Evolutionary conservation across 306 rosid species (phyloP).

Genomic region (Vigna reflexopilosa): DNA sequence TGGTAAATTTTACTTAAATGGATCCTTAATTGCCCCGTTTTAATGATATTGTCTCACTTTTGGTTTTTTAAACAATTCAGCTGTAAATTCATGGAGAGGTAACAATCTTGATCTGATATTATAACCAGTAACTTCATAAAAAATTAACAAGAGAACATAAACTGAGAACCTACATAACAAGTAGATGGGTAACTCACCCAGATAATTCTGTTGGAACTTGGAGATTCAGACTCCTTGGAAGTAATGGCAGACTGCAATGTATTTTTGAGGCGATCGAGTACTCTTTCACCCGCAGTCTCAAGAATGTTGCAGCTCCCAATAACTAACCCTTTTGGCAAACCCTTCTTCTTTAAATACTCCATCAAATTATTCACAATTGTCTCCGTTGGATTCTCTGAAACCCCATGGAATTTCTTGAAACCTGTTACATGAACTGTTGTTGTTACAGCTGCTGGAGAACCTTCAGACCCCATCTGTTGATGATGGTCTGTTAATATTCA

Average conservation of each 20-base stretch:
- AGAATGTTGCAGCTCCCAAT: constrained; percentile 89
- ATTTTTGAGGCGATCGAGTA: constrained; percentile 59
- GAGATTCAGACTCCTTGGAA: constrained; percentile 61
- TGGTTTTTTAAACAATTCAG: neutral
- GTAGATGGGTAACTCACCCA: constrained; percentile 67
- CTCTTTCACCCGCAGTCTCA: constrained; percentile 95
- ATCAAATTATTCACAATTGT: constrained; percentile 65
- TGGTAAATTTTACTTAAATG: too few species aligned
- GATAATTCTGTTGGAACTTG: constrained; percentile 62
- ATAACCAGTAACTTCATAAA: constrained; percentile 6
- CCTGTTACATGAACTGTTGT: constrained; percentile 87
- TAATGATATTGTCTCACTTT: constrained; percentile 27
- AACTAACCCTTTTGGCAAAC: constrained; percentile 78
- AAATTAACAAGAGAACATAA: constrained; percentile 11
- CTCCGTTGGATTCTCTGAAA: constrained; percentile 95
- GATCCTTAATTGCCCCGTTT: neutral
- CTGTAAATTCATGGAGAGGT: neutral
- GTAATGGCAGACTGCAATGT: constrained; percentile 69
- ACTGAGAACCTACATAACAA: constrained; percentile 18
- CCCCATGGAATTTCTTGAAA: constrained; percentile 97
- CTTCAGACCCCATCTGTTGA: constrained; percentile 89
- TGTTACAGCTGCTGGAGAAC: constrained; percentile 73
- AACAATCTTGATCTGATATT: constrained; percentile 28
- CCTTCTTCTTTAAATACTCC: constrained; percentile 75
- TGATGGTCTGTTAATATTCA: constrained; percentile 46